Evolutionary conservation across 2,329 filamentous ascomycete genomes (phyloP), one percentile per base, ranked within the genome.

Genomic region (Tolypocladium capitatum): DNA sequence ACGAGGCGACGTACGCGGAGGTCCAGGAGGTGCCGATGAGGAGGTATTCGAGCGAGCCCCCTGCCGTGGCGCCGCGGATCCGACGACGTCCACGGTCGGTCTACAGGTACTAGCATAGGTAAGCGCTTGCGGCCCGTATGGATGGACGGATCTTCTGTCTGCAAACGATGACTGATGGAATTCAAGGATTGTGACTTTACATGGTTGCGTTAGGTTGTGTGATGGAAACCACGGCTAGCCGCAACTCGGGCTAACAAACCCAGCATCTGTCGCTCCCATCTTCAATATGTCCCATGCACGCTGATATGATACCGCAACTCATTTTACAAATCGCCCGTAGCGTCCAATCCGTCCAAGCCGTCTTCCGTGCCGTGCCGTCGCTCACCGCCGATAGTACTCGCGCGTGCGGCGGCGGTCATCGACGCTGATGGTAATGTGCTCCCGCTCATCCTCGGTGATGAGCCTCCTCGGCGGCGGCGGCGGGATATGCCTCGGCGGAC

Each of bases 401-500:
- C 58, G 56, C 49, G 57, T 56, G 27, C 64, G 52, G 43, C 58
- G 55, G 21, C 56, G 57, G 43, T 69, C 66, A 27, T 61, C 55
- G 24, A 68, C 65, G 24, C 55, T 56, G 18, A 69, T 45, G 33
- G 43, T 47, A 14, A 53, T 55, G 40, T 60, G 55, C 24, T 54
- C 48, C 18, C 48, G 51, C 31, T 60, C 55, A 20, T 60, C 54
- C 50, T 59, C 63, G 49, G 49, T 52, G 20, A 61, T 64, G 61
- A 57, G 63, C 53, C 55, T 64, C 55, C 50, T 56, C 46, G 54
- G 56, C 35, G 58, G 56, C 49, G 58, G 52, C 10, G 57, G 54
- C 38, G 63, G 61, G 10, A 55, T 35, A 40, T 51, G 53, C 21
- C 68, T 61, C 45, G 69, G 63, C 27, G 72, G 68, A 0, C 69